Evolutionary conservation across 2,329 filamentous ascomycete species (phyloP).

Genomic region (Raffaelea deltoideospora): DNA sequence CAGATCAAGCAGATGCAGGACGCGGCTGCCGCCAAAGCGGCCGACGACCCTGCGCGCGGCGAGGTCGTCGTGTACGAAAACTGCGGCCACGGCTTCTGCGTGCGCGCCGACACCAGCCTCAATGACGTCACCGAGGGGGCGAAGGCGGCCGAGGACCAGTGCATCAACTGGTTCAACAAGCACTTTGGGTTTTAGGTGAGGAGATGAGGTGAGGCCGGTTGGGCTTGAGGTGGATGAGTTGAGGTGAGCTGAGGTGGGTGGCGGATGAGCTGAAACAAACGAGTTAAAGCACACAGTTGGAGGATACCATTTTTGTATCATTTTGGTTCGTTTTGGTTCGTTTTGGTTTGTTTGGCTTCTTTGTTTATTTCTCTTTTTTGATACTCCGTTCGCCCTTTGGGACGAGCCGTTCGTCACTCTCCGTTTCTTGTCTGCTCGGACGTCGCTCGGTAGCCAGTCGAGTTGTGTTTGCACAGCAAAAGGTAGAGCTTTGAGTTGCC

Average conservation of each 20-base stretch:
- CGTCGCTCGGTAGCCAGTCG: no score
- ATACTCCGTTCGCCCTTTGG: no score
- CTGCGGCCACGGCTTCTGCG: slow-evolving; percentile 26
- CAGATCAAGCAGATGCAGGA: slow-evolving; percentile 17
- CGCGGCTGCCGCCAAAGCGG: slow-evolving; percentile 17
- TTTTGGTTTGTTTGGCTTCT: background rate
- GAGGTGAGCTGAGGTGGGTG: no score
- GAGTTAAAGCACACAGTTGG: no score
- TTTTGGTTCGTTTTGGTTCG: background rate
- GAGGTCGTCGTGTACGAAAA: slow-evolving; percentile 22
- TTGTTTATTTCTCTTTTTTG: no score
- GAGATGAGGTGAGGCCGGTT: background rate
- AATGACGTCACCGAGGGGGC: slow-evolving; percentile 14
- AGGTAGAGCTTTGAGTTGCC: no score
- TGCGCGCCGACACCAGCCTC: slow-evolving; percentile 16
- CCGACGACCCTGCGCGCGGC: slow-evolving; percentile 17
- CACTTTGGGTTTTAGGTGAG: background rate
- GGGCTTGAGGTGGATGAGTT: background rate
- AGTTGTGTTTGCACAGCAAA: no score
- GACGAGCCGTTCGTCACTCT: no score
- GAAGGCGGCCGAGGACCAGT: slow-evolving; percentile 17
- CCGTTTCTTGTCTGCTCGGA: no score
- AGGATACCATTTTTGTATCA: no score
- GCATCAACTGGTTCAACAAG: slow-evolving; percentile 18
- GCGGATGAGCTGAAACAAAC: no score